Evolutionary conservation across 2,329 filamentous ascomycete species (phyloP), one percentile per base, ranked within the genome.

Genomic region (Sphaerostilbella broomeana): DNA sequence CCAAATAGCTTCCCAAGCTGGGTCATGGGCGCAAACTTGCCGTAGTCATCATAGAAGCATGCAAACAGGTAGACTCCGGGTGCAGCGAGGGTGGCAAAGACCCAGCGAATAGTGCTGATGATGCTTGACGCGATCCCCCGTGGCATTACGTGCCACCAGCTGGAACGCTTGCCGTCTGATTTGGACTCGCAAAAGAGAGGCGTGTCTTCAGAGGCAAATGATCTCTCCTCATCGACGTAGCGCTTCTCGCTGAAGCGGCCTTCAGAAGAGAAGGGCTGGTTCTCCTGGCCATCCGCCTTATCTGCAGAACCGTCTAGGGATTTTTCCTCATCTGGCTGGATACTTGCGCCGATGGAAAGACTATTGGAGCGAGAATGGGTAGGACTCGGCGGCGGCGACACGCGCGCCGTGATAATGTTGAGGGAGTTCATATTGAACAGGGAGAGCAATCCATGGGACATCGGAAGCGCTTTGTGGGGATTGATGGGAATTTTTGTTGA

Each of bases 391-490:
- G 76, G 62, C 50, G 77, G 75, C 53, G 78, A 79, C 61, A 89
- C 85, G 68, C 84, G 82, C 61, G 86, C 80, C 57, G 87, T 92
- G 62, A 95, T 79, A 63, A 95, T 86, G 69, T 92, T 94, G 71
- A 95, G 73, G 56, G 89, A 94, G 80, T 95, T 95, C 90, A 95
- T 95, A 68, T 75, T 85, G 71, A 42, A 39, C 54, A 58, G 53
- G 54, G 61, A 61, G 55, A 61, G 62, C 61, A 64, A 71, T 73
- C 77, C 77, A 80, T 77, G 65, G 41, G 41, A 35, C 41, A 43
- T 43, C 16, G 15, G 41, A 27, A 36, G 41, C 41, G 40, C 26
- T 24, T 35, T 22, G 25, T 31, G n/a, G 27, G 20, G 19, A 15
- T 35, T 20, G 22, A 18, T 20, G 22, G 34, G 22, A 36, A 7